Evolutionary conservation across 176 grass and related monocot species (phyloP).

Genomic region (Triticum urartu): DNA sequence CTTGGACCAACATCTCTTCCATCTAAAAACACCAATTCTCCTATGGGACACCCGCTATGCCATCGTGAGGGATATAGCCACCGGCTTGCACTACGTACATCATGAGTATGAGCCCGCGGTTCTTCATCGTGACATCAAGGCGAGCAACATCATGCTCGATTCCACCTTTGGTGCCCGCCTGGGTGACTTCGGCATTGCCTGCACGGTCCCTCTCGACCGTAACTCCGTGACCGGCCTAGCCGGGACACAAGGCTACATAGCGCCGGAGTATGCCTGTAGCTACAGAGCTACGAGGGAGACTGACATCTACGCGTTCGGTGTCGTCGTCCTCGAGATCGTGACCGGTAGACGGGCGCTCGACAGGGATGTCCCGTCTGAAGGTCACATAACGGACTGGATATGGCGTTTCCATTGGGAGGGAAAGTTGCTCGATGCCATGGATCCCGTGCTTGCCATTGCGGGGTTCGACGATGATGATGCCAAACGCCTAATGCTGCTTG

Average conservation of each 20-base stretch:
- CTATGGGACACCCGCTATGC: background rate
- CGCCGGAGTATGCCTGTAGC: background rate
- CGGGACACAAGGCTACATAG: background rate
- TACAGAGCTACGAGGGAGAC: background rate
- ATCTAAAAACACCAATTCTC: background rate
- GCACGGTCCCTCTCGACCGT: background rate
- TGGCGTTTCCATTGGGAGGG: background rate
- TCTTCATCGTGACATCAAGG: conserved; percentile 1
- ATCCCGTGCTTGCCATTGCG: too few relatives aligned
- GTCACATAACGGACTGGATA: background rate
- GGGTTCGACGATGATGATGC: background rate
- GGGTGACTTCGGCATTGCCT: background rate
- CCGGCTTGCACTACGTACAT: background rate
- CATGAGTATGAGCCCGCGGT: background rate
- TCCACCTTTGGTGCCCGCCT: background rate
- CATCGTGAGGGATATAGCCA: background rate
- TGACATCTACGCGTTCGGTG: conserved; percentile 1
- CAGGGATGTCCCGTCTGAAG: too few relatives aligned
- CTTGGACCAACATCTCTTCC: background rate
- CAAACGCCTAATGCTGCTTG: background rate
- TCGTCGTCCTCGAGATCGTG: background rate
- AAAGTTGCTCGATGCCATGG: background rate
- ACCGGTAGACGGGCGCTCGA: background rate
- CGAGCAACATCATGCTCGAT: background rate
- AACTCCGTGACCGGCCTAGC: background rate